Evolutionary conservation across 176 grass and related monocot genomes (phyloP).

Genomic region (Oryza brachyantha): DNA sequence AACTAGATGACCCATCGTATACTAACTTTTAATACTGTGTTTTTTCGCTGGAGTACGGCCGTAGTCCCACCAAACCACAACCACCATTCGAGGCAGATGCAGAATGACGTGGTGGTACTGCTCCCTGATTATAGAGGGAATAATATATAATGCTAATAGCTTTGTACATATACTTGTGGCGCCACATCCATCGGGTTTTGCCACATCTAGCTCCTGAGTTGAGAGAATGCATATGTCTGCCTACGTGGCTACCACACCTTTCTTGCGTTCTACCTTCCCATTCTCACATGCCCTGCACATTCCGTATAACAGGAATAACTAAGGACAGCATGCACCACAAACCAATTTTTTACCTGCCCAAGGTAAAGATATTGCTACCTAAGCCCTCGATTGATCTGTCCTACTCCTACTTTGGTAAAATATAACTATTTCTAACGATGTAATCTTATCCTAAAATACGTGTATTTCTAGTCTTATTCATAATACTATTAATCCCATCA

Average conservation of each 20-base stretch:
- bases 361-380: background rate
- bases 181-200: conserved; percentile 8
- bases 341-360: background rate
- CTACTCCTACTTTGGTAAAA: no score
- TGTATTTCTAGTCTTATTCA: no score
- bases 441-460: no score
- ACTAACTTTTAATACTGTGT: no score
- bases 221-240: no score
- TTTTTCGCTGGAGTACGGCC: no score
- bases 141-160: no score
- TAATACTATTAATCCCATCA: no score
- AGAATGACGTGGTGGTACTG: background rate
- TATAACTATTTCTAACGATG: no score
- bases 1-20: no score
- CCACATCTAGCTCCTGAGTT: background rate
- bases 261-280: no score
- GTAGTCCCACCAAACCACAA: background rate
- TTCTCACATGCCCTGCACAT: conserved; percentile 4
- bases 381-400: no score
- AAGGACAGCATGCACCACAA: background rate
- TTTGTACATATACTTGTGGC: background rate
- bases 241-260: background rate
- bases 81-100: background rate
- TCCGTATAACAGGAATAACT: background rate
- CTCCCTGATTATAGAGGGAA: background rate